Conservation (phyloP, 768 basidiomycete genomes). For the Multifurca ochricompacta region DNA sequence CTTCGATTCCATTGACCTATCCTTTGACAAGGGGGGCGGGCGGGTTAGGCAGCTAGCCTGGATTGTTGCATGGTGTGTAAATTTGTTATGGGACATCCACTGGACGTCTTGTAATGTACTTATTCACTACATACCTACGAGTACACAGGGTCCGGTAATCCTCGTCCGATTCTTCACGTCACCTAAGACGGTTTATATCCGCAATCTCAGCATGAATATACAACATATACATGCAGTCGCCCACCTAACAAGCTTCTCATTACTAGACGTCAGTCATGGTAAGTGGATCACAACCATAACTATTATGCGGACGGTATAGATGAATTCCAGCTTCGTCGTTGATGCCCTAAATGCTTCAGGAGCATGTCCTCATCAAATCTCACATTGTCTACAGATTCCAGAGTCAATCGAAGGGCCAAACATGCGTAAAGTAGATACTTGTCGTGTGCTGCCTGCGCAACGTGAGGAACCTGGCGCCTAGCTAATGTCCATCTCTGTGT, state of each 20-base stretch:
- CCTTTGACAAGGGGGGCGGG: background rate
- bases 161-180: background rate
- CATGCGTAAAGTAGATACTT: background rate
- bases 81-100: background rate
- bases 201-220: too few species aligned
- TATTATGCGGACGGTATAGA: background rate
- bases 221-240: too few species aligned
- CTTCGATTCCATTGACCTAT: slow-evolving; percentile 14
- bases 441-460: background rate
- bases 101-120: background rate
- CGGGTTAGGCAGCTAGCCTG: background rate
- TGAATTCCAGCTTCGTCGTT: too few species aligned
- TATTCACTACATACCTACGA: background rate
- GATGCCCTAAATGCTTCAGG: background rate
- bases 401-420: background rate
- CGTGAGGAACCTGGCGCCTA: too few species aligned
- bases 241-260: background rate
- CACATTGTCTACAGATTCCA: background rate
- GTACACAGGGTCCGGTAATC: background rate
- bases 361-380: too few species aligned
- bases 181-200: background rate
- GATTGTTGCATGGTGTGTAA: background rate
- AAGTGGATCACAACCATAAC: background rate
- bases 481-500: too few species aligned
- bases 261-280: background rate